Conservation (phyloP, 2,329 filamentous ascomycete genomes). For the Scytalidium sp. region DNA sequence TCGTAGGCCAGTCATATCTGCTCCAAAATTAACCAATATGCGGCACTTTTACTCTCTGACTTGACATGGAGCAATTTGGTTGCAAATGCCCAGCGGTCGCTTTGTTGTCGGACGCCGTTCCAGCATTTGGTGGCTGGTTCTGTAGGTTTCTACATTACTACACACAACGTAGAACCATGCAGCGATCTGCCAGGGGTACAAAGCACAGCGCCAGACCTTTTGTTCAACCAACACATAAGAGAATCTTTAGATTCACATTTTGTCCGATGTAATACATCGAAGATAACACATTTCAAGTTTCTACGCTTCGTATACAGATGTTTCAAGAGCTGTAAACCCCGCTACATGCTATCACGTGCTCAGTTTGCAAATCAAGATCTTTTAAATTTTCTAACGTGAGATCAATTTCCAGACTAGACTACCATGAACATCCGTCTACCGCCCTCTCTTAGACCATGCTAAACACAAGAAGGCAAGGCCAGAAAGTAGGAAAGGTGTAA, state of each 20-base stretch:
- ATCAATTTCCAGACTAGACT: constrained; percentile 33
- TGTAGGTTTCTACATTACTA: not conserved
- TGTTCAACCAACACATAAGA: no score
- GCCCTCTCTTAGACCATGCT: constrained; percentile 32
- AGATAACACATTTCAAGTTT: no score
- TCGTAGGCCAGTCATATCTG: not conserved
- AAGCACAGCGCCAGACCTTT: no score
- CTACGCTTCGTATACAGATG: no score
- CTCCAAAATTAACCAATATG: not conserved
- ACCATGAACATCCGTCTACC: constrained; percentile 31
- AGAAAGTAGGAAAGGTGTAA: constrained; percentile 24
- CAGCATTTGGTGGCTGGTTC: not conserved
- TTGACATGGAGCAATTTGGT: no score
- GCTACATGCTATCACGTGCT: not conserved
- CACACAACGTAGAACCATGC: no score
- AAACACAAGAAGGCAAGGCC: constrained; percentile 29
- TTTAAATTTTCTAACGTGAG: constrained; percentile 23
- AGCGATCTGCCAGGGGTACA: no score
- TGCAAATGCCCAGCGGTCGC: no score
- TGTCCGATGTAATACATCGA: no score
- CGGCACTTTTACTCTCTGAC: no score
- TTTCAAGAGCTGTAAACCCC: no score
- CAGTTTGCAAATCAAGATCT: not conserved
- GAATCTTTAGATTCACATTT: no score
- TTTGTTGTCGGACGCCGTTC: not conserved